Base-by-base conservation (phyloP, 1,139 yeast species). In the Groenewaldozyma auringiensis region DNA sequence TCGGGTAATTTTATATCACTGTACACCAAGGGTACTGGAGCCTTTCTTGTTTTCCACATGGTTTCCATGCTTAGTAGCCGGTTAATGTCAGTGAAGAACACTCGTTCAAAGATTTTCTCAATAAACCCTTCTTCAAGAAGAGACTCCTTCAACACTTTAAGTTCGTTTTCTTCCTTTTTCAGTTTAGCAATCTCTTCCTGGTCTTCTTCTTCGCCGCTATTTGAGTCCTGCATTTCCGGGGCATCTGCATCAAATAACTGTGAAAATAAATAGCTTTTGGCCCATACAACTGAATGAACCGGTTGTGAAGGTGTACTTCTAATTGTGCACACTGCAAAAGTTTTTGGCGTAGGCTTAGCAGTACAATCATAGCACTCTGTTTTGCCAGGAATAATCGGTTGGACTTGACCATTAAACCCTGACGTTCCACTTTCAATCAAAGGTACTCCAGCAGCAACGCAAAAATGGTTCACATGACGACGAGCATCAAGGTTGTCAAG, bases 271-370 rank as follows among this genome's bases (percentile, higher is more conserved):
- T 86, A 94, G 57, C 84, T 87, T 59, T 94, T 94, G 13, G 97
- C 95, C 98, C 99, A 94, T 0, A 94, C 95, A 37, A 94, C 83
- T 62, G 96, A 87, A 61, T 94, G 99, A 8, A 92, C 83, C 0
- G 97, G 97, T 61, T 83, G 89, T 0, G 96, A 86, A 0, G 98
- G 99, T 0, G 98, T 92, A 8, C 96, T 86, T 53, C 99, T 73
- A 47, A 94, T 94, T 0, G 98, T 94, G 62, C 99, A 94, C 2
- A 94, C 96, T 0, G 99, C 96, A 63, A 79, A 92, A 0, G 94
- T 76, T 59, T 85, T 88, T 2, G 96, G 96, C 0, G 94, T 80
- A 33, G 80, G 94, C 59, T 89, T 87, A 4, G 84, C 78, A 31
- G 81, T 78, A 65, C 99, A 94, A 53, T 87, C 96, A 63, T 88